phyloP scores from a whole-genome alignment of 2,329 filamentous ascomycete species.

The Dactylellina drechsleri region DNA sequence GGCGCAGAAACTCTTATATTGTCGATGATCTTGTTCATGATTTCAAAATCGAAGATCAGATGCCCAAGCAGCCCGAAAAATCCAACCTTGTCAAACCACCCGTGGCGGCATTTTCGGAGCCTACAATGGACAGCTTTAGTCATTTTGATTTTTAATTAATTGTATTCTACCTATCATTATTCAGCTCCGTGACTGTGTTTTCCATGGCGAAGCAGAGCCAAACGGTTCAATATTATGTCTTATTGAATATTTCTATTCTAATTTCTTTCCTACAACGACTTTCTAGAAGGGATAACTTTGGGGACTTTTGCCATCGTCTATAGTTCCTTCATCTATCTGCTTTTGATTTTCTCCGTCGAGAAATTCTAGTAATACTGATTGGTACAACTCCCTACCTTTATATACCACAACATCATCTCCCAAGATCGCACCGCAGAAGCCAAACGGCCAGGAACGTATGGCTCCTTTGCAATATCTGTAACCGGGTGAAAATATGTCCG shows the following conservation, averaged over 20 bases:
- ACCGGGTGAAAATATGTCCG: slow-evolving; percentile 81
- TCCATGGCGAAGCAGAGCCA: neutral
- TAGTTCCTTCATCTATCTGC: slow-evolving; percentile 75
- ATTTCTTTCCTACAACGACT: neutral
- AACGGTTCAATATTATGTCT: neutral
- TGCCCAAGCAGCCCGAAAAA: slow-evolving; percentile 61
- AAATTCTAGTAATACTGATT: slow-evolving; percentile 77
- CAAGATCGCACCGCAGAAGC: slow-evolving; percentile 83
- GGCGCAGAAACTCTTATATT: slow-evolving; percentile 78
- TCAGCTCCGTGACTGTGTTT: neutral
- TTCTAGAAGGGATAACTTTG: slow-evolving; percentile 33
- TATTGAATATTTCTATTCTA: neutral
- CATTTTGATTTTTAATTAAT: slow-evolving; percentile 85
- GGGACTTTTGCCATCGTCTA: slow-evolving; percentile 70
- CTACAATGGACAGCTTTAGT: slow-evolving; percentile 85
- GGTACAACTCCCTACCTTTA: slow-evolving; percentile 80
- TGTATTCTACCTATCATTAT: neutral
- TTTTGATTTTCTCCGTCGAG: slow-evolving; percentile 78
- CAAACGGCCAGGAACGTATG: slow-evolving; percentile 79
- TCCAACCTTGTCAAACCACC: slow-evolving; percentile 67
- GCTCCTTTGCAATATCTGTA: slow-evolving; percentile 74
- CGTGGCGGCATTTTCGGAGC: slow-evolving; percentile 86
- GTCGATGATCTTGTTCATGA: slow-evolving; percentile 75
- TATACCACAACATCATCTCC: slow-evolving; percentile 79
- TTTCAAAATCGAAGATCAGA: slow-evolving; percentile 55